Percentiles rank a stretch among this genome's conserved stretches.
Conservation (phyloP, 768 basidiomycete genomes). For the Russula earlei region DNA sequence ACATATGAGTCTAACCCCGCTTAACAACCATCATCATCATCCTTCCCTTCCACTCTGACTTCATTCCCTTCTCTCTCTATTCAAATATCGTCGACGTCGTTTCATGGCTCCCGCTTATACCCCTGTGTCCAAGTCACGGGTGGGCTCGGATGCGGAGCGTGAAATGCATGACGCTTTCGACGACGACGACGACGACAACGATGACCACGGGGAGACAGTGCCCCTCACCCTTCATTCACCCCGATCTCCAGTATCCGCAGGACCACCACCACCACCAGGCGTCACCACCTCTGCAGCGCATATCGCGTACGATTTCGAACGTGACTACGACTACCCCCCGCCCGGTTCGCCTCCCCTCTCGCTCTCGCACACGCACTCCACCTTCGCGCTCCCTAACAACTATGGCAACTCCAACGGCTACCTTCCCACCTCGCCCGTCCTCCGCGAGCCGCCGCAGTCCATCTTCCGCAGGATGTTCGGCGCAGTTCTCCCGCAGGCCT, state of each 20-base stretch:
- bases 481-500: constrained; percentile 56
- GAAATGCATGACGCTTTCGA: constrained; percentile 78
- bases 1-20: background rate
- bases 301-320: constrained; percentile 74
- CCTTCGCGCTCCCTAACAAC: constrained; percentile 52
- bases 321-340: constrained; percentile 66
- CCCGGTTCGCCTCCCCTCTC: constrained; percentile 62
- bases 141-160: constrained; percentile 36
- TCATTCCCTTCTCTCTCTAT: background rate
- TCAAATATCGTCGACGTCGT: background rate
- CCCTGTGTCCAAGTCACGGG: constrained; percentile 40
- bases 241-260: constrained; percentile 26
- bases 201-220: constrained; percentile 30
- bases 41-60: background rate
- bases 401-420: constrained; percentile 66
- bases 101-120: constrained; percentile 43
- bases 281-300: constrained; percentile 27
- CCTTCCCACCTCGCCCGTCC: constrained; percentile 42
- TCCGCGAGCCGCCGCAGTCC: constrained; percentile 32
- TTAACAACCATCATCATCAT: background rate
- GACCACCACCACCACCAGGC: constrained; percentile 21
- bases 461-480: constrained; percentile 53
- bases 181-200: constrained; percentile 51
- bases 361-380: constrained; percentile 30
- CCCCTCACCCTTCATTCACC: constrained; percentile 29